Evolutionary conservation across 139 green algal genomes (phyloP), one percentile per base, ranked within the genome.

Genomic region (Picochlorum sp.): DNA sequence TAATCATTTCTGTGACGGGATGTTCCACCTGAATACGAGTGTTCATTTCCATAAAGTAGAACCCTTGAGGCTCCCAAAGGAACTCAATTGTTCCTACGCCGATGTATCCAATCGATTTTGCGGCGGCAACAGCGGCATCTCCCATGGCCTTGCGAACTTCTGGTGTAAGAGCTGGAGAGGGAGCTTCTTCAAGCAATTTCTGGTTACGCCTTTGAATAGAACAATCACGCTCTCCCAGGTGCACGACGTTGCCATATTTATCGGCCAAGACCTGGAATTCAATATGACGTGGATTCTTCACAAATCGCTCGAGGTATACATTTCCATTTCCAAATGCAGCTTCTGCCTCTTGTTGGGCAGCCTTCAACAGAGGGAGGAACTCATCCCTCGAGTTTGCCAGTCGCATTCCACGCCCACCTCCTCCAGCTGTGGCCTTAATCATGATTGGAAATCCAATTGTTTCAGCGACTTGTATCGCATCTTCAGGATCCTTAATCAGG

Each of bases 21-120:
- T 96, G 88, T 78, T 96, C 88, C 60, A 96, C 88, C 83, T 96
- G 88, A 64, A 96, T 94, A 39, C 88, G 79, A 9, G 88, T 96
- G 81, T 96, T 96, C 88, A 96, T 96, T 76, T 96, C 88, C 87
- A 96, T 96, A 78, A 96, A 96, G 77, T 95, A 96, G 78, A 95
- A 96, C 49, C 85, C 87, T 59, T 83, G 74, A 63, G 89, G 52
- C 77, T 96, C 88, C 84, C 84, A 95, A 59, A 96, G 75, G 81
- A 96, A 96, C 79, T 96, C 88, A 44, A 96, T 90, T 65, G 85
- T 92, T 57, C 87, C 85, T 31, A 90, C 81, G 36, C 87, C 85
- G 13, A 89, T 72, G 65, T 94, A 90, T 64, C 79, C 77, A 50
- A 95, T 92, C 44, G 72, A 77, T 70, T 86, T 86, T 54, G 83